These are phyloP conservation scores for Penicillium crystallinum DNA, from an alignment of 495 filamentous ascomycete genomes.

Conservation along the genomic window DNA sequence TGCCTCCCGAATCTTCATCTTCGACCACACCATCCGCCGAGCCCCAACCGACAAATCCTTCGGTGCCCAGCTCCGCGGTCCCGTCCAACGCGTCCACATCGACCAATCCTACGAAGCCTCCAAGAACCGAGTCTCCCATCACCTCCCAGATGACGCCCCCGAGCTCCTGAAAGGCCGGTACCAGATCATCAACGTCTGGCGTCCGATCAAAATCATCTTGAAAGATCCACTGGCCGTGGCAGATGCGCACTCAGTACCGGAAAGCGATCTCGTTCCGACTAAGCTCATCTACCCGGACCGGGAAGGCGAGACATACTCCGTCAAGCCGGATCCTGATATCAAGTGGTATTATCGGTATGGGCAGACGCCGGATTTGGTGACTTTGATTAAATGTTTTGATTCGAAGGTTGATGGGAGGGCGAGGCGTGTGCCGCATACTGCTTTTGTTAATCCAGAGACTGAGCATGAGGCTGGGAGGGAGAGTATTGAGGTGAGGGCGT, in stretches of 20 bases:
- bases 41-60: conserved; percentile 24
- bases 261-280: conserved; percentile 41
- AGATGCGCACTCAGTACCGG: conserved; percentile 44
- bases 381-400: conserved; percentile 70
- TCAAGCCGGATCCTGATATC: conserved; percentile 35
- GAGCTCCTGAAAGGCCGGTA: conserved; percentile 57
- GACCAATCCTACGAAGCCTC: conserved; percentile 64
- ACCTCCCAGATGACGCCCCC: conserved; percentile 59
- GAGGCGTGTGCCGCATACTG: conserved; percentile 54
- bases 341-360: conserved; percentile 50
- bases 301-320: conserved; percentile 42
- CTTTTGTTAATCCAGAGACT: conserved; percentile 52
- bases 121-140: conserved; percentile 50
- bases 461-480: conserved; percentile 47
- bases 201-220: conserved; percentile 59
- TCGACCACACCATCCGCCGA: conserved; percentile 74
- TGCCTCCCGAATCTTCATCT: conserved; percentile 58
- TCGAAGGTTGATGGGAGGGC: conserved; percentile 53
- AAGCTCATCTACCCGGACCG: conserved; percentile 48
- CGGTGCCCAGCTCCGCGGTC: conserved; percentile 43
- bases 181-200: conserved; percentile 79
- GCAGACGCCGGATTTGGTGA: conserved; percentile 55
- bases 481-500: conserved; percentile 60
- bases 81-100: conserved; percentile 64
- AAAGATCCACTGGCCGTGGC: conserved; percentile 61